These are phyloP conservation scores for Oryza meridionalis DNA, from an alignment of 176 grass and related monocot species.

Conservation along the genomic window DNA sequence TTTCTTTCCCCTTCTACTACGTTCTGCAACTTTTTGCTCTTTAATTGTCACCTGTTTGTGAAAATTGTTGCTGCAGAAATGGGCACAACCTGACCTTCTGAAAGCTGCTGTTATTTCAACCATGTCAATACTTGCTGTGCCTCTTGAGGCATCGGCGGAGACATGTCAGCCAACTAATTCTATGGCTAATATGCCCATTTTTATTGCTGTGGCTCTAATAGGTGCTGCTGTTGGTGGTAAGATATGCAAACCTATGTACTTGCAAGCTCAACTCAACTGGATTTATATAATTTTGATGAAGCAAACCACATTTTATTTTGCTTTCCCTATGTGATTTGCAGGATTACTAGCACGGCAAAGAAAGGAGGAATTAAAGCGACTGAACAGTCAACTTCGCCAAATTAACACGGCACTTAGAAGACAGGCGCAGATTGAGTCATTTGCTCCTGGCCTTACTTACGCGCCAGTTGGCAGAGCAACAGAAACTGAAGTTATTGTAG, in stretches of 20 bases:
- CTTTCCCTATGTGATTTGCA: constrained; percentile 13
- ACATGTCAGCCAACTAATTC: constrained; percentile 46
- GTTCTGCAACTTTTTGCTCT: neutral
- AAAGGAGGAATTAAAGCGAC: constrained; percentile 59
- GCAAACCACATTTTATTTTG: neutral
- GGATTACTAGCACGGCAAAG: constrained; percentile 68
- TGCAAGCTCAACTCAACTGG: neutral
- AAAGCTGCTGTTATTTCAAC: constrained; percentile 48
- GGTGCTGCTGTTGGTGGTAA: constrained; percentile 66
- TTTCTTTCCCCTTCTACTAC: no score
- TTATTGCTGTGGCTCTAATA: constrained; percentile 64
- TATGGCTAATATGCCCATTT: constrained; percentile 62
- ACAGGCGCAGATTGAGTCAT: constrained; percentile 75
- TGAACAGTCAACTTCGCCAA: constrained; percentile 72
- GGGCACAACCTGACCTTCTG: constrained; percentile 16
- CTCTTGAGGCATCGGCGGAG: constrained; percentile 58
- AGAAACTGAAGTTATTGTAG: constrained; percentile 62
- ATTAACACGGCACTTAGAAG: constrained; percentile 64
- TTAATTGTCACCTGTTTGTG: neutral
- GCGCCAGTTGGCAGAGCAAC: constrained; percentile 51
- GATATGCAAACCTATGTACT: neutral
- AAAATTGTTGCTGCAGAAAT: constrained; percentile 48
- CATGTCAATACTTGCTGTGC: constrained; percentile 44
- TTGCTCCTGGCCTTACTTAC: constrained; percentile 74
- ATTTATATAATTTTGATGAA: constrained; percentile 13